Evolutionary conservation across 2,329 filamentous ascomycete species (phyloP), one percentile per base, ranked within the genome.

Genomic region (Neonectria hederae): DNA sequence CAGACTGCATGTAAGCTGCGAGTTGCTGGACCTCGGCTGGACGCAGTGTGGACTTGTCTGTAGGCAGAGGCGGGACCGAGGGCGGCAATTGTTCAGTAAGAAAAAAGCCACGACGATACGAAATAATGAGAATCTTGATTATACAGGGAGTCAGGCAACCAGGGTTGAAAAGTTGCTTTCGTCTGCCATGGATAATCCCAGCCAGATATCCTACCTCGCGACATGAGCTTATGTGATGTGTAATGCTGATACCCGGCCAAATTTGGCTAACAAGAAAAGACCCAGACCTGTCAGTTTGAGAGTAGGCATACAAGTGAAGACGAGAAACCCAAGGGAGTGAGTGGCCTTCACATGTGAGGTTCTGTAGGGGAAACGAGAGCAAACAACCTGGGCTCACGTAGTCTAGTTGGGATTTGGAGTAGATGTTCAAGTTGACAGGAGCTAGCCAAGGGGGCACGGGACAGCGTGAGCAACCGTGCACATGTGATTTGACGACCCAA

Each of bases 401-500:
- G 7, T 28, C 5, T 5, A 4, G 8, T 19, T 4, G n/a, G 19
- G 40, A 42, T 19, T 42, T 24, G 42, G 42, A 24, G 21, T 45
- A 13, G n/a, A n/a, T n/a, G n/a, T 7, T 45, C 11, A 17, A 19
- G 26, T n/a, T 49, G 26, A 19, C 17, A 17, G 24, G 46, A 30
- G 17, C 21, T 19, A 11, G 9, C 26, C n/a, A 49, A 26, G 46
- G 46, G 46, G 28, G 28, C 28, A 49, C 30, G n/a, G n/a, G 10
- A n/a, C 40, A 14, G 48, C 21, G 56, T 49, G 24, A 49, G 46
- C n/a, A 28, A 49, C 46, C 17, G 35, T 32, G 46, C 56, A 59
- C 46, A 35, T 42, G 56, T 53, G 56, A 59, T 30, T 35, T 42
- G n/a, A 21, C 17, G 43, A 49, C 22, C 45, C 54, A 26, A 46